These are phyloP conservation scores for Coix lacrymajobi DNA, from an alignment of 176 grass and related monocot species.

Conservation along the genomic window DNA sequence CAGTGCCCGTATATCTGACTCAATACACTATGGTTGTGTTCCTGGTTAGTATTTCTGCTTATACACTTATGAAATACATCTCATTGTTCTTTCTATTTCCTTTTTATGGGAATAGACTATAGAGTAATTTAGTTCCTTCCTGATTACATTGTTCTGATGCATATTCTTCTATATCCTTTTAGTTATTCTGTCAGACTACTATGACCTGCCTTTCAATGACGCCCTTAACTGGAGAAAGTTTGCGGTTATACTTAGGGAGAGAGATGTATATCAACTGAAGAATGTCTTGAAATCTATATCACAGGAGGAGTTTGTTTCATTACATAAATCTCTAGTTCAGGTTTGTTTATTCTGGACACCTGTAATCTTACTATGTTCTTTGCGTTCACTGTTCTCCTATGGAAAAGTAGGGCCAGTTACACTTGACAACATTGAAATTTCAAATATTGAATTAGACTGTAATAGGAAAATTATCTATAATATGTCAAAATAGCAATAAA, in stretches of 20 bases:
- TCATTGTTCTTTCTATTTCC: not conserved
- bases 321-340: slow-evolving; percentile 69
- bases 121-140: not conserved
- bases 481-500: not conserved
- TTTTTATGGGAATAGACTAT: not conserved
- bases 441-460: not conserved
- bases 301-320: slow-evolving; percentile 66
- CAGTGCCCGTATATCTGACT: slow-evolving; percentile 88
- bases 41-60: slow-evolving; percentile 61
- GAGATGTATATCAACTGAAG: slow-evolving; percentile 81
- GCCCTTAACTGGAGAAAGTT: slow-evolving; percentile 75
- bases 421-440: not conserved
- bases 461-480: not conserved
- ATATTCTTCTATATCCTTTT: slow-evolving; percentile 12
- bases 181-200: slow-evolving; percentile 84
- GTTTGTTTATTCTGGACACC: slow-evolving; percentile 18
- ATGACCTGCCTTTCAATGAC: slow-evolving; percentile 66
- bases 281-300: slow-evolving; percentile 78
- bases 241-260: slow-evolving; percentile 76
- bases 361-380: not conserved
- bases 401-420: not conserved
- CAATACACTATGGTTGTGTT: slow-evolving; percentile 95
- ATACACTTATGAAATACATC: slow-evolving; percentile 4
- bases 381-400: not conserved
- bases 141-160: slow-evolving; percentile 22